Conservation (phyloP, 352 stramenopile genomes). For the Hyaloperonospora arabidopsidis region DNA sequence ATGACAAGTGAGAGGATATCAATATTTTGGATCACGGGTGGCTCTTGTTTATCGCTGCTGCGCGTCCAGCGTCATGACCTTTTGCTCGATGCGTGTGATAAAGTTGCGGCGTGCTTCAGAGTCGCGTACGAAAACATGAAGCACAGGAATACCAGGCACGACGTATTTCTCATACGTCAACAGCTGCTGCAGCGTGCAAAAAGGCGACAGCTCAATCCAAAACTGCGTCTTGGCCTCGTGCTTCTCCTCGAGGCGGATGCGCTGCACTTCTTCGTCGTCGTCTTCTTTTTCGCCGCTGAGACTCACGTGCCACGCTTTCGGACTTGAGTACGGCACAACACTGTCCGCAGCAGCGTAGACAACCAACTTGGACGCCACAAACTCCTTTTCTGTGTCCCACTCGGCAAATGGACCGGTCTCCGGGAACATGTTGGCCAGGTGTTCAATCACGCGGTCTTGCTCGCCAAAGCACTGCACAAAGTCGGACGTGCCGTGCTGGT, state of each 20-base stretch:
- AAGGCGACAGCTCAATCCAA: conserved; percentile 74
- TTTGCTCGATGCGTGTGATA: conserved; percentile 55
- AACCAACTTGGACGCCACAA: conserved; percentile 67
- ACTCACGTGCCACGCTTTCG: conserved; percentile 70
- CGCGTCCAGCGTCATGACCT: conserved; percentile 42
- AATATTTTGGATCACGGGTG: background rate
- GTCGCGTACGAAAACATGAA: conserved; percentile 76
- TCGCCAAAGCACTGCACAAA: conserved; percentile 79
- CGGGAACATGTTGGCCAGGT: conserved; percentile 86
- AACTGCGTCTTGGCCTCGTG: conserved; percentile 69
- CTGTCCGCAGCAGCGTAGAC: conserved; percentile 69
- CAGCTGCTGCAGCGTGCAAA: conserved; percentile 69
- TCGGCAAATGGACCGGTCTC: conserved; percentile 77
- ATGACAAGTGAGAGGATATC: background rate
- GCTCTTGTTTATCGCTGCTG: conserved; percentile 14
- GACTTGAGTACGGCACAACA: conserved; percentile 49
- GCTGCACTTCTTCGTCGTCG: conserved; percentile 53
- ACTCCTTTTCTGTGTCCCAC: conserved; percentile 66
- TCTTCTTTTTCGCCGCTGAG: conserved; percentile 68
- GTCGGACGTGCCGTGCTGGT: conserved; percentile 78
- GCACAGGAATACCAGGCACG: conserved; percentile 72
- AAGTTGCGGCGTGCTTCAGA: conserved; percentile 59
- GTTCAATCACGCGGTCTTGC: conserved; percentile 73
- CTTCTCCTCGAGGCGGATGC: conserved; percentile 56
- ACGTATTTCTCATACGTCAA: conserved; percentile 72